Conservation (phyloP, 129 eudicot species). For the carrot (Daucus carota) region DH1_v3.0 NC_030386.2:27539001-27539500, state of each 20-base stretch:
- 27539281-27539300: constrained; percentile 82
- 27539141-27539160: constrained; percentile 55
- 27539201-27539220: constrained; percentile 61
- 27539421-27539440: not conserved
- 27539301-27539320: constrained; percentile 97
- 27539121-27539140: constrained; percentile 53
- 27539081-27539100: constrained; percentile 61
- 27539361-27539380: constrained; percentile 91
- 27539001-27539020: constrained; percentile 26
- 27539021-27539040: constrained; percentile 12
- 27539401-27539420: constrained; percentile 76
- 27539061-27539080: constrained; percentile 67
- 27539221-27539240: constrained; percentile 80
- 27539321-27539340: constrained; percentile 75
- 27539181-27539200: constrained; percentile 70
- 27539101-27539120: constrained; percentile 72
- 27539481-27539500: constrained; percentile 27
- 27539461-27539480: constrained; percentile 7
- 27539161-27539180: constrained; percentile 60
- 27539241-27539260: constrained; percentile 82
- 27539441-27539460: not conserved
- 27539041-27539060: constrained; percentile 14
- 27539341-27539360: constrained; percentile 91
- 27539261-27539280: constrained; percentile 77
- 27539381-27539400: constrained; percentile 92